Percentiles rank a stretch among this genome's conserved stretches.
Evolutionary conservation across 2,329 filamentous ascomycete genomes (phyloP).

Genomic region (Pestalotiopsis sp.): DNA sequence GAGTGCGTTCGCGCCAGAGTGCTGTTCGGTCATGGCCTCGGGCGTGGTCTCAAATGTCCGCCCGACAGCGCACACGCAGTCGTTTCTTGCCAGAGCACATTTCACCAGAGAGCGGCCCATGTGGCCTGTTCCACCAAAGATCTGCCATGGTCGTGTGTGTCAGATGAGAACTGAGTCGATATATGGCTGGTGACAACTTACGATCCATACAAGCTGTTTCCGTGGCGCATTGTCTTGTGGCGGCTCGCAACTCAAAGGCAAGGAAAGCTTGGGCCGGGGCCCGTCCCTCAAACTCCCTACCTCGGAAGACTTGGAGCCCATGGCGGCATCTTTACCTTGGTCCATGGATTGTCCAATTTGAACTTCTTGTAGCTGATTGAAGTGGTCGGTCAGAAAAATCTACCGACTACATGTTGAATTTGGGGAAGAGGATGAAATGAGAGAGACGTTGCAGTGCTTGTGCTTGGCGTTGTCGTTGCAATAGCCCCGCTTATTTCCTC

Average conservation of each 20-base stretch:
- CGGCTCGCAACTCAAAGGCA: constrained; percentile 86
- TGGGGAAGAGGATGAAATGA: background rate
- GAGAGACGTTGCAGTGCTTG: background rate
- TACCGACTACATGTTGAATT: background rate
- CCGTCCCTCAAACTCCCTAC: constrained; percentile 8
- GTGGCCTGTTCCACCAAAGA: constrained; percentile 96
- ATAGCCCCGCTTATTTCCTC: constrained; percentile 8
- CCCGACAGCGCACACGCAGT: constrained; percentile 85
- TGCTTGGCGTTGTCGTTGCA: constrained; percentile 1
- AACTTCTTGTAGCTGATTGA: background rate
- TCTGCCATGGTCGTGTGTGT: constrained; percentile 44
- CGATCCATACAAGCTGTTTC: constrained; percentile 86
- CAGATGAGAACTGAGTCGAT: constrained; percentile 8
- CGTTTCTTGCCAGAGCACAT: constrained; percentile 76
- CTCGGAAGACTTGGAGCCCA: constrained; percentile 6
- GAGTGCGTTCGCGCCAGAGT: constrained; percentile 65
- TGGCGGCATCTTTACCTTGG: background rate
- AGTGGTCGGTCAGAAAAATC: background rate
- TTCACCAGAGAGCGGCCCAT: constrained; percentile 92
- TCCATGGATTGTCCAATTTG: background rate
- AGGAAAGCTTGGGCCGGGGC: constrained; percentile 50
- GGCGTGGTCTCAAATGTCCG: constrained; percentile 76
- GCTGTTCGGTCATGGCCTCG: constrained; percentile 71
- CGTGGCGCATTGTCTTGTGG: constrained; percentile 70
- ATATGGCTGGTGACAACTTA: constrained; percentile 45